Base-by-base conservation (phyloP, 1,139 yeast genomes). In the Pichia sp. region DNA sequence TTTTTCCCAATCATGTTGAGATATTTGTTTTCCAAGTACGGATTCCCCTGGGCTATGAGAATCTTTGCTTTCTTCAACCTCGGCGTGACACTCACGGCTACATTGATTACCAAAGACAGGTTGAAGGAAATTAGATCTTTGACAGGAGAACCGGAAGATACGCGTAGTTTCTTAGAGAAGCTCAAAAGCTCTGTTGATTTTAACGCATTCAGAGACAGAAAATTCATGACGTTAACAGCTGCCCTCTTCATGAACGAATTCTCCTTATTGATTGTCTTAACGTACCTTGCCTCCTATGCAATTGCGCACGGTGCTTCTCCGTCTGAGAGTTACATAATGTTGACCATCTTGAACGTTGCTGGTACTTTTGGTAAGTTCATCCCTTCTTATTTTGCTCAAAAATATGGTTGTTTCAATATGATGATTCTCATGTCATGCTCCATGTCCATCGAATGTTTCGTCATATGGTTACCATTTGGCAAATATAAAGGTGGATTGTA, bases 11-110 rank as follows among this genome's bases (percentile, higher is more conserved):
- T 77, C 29, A 61, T 77, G 62, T 58, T 77, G 35, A 61, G 78
- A 45, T 63, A 62, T 30, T 53, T 76, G 13, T 77, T 71, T 48
- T 57, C 59, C 3, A 62, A 62, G 31, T 64, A 70, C 28, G 84
- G 82, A 1, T 79, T 67, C 51, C 62, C 59, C 24, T 77, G 84
- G 83, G 78, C 82, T 5, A 62, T 78, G 33, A 61, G 85, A 44
- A 62, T 69, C 3, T 56, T 77, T 46, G 79, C 74, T 0, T 70
- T 77, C 38, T 58, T 76, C 16, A 67, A 73, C 39, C 48, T 74
- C 7, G 64, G 58, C 2, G 49, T 64, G 27, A 62, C 72, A 55
- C 16, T 50, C 1, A 31, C 64, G 6, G 59, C 13, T 66, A 62
- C 59, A 3, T 37, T 63, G 1, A 55, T 74, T 21, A 69, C 69